These are phyloP conservation scores for Cadophora sp. DNA, from an alignment of 2,329 filamentous ascomycete genomes.

Conservation along the genomic window DNA sequence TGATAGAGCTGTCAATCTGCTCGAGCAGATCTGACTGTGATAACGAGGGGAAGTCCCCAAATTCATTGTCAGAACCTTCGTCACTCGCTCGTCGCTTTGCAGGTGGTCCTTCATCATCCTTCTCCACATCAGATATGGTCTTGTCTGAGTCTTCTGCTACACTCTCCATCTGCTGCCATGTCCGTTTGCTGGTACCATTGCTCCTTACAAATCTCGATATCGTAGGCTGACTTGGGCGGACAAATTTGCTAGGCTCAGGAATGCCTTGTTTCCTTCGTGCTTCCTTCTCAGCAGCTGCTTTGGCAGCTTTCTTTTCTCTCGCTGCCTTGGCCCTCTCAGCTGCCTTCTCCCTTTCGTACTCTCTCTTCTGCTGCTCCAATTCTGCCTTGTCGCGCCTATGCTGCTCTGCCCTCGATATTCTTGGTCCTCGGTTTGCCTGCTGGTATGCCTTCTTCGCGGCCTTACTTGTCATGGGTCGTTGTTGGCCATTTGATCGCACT, in stretches of 20 bases:
- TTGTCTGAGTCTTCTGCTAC: slow-evolving; percentile 33
- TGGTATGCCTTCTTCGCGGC: slow-evolving; percentile 55
- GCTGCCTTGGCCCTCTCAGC: slow-evolving; percentile 56
- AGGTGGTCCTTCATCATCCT: slow-evolving; percentile 16
- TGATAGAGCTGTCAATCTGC: slow-evolving; percentile 31
- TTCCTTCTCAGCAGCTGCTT: slow-evolving; percentile 56
- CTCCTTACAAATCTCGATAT: slow-evolving; percentile 58
- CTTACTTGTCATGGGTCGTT: slow-evolving; percentile 56
- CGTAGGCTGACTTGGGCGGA: slow-evolving; percentile 62
- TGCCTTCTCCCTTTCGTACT: slow-evolving; percentile 61
- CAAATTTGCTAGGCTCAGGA: slow-evolving; percentile 55
- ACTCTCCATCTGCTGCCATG: slow-evolving; percentile 32
- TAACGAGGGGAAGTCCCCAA: slow-evolving; percentile 43
- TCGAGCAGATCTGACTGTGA: slow-evolving; percentile 41
- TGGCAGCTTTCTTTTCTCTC: slow-evolving; percentile 62
- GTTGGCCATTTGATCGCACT: slow-evolving; percentile 32
- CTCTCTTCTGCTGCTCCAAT: slow-evolving; percentile 49
- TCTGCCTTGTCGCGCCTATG: slow-evolving; percentile 49
- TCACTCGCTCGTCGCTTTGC: slow-evolving; percentile 26
- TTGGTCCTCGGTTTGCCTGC: slow-evolving; percentile 49
- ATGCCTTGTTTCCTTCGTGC: slow-evolving; percentile 58
- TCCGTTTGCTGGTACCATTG: slow-evolving; percentile 34
- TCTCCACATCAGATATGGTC: not conserved
- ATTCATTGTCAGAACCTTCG: slow-evolving; percentile 42
- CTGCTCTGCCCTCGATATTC: slow-evolving; percentile 49